Percentiles rank a stretch among this genome's conserved stretches.
Conservation (phyloP, 1,284 basidiomycete genomes). For the Ceratobasidium sp. region DNA sequence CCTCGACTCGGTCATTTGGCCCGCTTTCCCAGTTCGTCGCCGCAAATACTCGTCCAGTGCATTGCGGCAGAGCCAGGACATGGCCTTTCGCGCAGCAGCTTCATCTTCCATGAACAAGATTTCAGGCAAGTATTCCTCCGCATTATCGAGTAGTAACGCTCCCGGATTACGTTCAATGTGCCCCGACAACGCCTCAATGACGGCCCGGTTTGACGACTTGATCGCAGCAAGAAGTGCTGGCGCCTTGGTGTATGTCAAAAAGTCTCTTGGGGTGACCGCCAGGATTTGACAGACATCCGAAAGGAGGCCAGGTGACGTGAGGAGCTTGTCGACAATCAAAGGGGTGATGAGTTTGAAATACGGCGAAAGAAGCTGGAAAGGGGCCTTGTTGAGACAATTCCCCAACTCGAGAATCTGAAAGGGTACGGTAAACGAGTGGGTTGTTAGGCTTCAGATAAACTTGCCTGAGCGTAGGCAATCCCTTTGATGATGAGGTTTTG, state of each 20-base stretch:
- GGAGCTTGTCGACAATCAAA: constrained; percentile 67
- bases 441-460: constrained; percentile 46
- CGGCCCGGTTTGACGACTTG: constrained; percentile 59
- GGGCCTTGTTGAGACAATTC: constrained; percentile 66
- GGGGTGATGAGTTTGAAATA: constrained; percentile 73
- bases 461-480: constrained; percentile 72
- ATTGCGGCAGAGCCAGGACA: constrained; percentile 67
- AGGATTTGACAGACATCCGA: constrained; percentile 70
- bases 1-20: constrained; percentile 49
- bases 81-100: constrained; percentile 61
- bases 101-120: constrained; percentile 68
- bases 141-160: constrained; percentile 66
- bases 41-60: constrained; percentile 56
- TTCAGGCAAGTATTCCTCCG: constrained; percentile 71
- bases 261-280: constrained; percentile 62
- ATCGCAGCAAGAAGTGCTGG: constrained; percentile 76
- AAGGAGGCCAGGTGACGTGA: constrained; percentile 64
- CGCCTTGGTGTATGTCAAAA: constrained; percentile 70
- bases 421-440: constrained; percentile 15
- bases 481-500: constrained; percentile 71
- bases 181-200: constrained; percentile 57
- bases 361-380: constrained; percentile 73
- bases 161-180: constrained; percentile 57
- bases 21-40: constrained; percentile 57
- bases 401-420: constrained; percentile 66